Base-by-base conservation (phyloP, 1,284 basidiomycete species). In the Malassezia psittaci region DNA sequence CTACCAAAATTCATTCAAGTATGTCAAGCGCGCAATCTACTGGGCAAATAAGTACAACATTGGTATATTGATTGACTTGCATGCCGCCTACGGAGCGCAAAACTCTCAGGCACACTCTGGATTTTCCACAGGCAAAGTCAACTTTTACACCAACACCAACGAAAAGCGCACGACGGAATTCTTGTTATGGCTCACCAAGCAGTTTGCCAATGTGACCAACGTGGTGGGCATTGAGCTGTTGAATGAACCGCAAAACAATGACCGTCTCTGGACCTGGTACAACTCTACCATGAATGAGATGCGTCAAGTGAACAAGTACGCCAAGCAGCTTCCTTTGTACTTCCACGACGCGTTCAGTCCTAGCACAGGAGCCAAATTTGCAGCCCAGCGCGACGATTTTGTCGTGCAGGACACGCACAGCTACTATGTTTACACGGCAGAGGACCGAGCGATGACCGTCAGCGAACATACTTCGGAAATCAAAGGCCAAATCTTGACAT, bases 361-460 rank as follows among this genome's bases (percentile, higher is more conserved):
- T 41, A 68, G 77, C 9, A 77, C 80, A 51, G 85, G 82, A 64
- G 79, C 79, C 47, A 68, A 77, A 13, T 86, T 79, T 61, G 77
- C 85, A 19, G 76, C 79, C 2, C 76, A 77, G 32, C 77, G 84
- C 35, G 69, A 73, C 0, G 85, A 87, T 67, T 88, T 87, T 64
- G 79, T 86, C 36, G 82, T 88, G 32, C 80, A 85, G 61, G 86
- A 88, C 62, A 82, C 86, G 68, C 86, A 88, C 68, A 83, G 85
- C 2, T 78, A 77, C 76, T 66, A 70, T 62, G 84, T 86, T 51
- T 86, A 82, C 68, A 72, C 68, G 4, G 32, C 61, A 8, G 47
- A 60, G 16, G 72, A 74, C 48, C 59, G 57, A 40, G 51, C 56
- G 3, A 57, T 64, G 29, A 57, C 57, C 7, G 71, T 66, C 36